phyloP scores from a whole-genome alignment of 139 green algal genomes.

The Chlorella sp. region DNA sequence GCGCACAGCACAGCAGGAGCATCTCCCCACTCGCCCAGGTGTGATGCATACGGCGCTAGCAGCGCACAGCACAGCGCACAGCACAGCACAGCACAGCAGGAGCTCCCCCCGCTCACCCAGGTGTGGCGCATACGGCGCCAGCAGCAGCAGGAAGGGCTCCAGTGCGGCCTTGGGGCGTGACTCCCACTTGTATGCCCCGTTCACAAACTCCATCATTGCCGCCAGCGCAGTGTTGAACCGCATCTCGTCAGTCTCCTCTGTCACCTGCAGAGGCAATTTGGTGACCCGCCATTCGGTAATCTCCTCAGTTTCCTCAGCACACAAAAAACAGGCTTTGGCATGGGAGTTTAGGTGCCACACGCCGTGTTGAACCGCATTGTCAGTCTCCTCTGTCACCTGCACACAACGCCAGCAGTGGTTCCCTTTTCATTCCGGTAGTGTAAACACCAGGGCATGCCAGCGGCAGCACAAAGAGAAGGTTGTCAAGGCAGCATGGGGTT shows the following conservation, averaged over 20 bases:
- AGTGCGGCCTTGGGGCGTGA: constrained; percentile 65
- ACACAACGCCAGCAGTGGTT: no score
- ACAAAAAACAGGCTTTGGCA: no score
- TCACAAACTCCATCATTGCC: constrained; percentile 99
- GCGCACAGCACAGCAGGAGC: constrained; percentile 68
- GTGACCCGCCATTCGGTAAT: no score
- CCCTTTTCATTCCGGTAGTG: no score
- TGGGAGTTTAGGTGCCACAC: neutral
- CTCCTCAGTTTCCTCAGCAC: no score
- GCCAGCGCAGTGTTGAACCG: constrained; percentile 98
- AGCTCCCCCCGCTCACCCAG: constrained; percentile 80
- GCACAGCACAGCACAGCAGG: neutral
- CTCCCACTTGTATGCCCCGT: constrained; percentile 89
- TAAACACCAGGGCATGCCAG: no score
- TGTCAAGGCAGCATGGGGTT: no score
- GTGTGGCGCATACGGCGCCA: constrained; percentile 96
- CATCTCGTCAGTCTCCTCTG: constrained; percentile 94
- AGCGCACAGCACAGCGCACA: constrained; percentile 80
- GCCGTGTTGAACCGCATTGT: no score
- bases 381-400: no score
- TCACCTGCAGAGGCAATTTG: constrained; percentile 80
- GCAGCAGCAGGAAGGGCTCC: constrained; percentile 90
- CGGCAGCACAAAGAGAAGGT: no score
- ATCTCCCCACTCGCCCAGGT: constrained; percentile 92
- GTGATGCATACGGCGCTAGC: constrained; percentile 94